Conservation (phyloP, 306 rosid species). For the Amphicarpaea edgeworthii region DNA sequence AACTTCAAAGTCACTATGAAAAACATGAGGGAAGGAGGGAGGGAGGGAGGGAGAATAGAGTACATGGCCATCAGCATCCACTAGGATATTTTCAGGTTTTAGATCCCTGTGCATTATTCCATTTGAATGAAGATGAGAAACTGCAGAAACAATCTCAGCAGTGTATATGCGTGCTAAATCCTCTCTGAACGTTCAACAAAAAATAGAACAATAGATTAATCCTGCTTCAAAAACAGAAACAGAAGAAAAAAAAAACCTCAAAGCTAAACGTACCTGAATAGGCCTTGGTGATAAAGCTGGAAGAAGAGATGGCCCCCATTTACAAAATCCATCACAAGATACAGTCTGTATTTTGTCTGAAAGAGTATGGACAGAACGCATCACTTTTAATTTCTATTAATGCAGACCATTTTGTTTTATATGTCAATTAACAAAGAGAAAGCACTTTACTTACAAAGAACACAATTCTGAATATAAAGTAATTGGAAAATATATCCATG, state of each 20-base stretch:
- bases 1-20: slow-evolving; percentile 13
- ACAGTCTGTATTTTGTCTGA: slow-evolving; percentile 92
- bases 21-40: slow-evolving; percentile 38
- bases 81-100: slow-evolving; percentile 89
- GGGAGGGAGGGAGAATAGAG: slow-evolving; percentile 40
- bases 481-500: background rate
- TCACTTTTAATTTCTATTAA: slow-evolving; percentile 1
- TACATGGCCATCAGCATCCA: slow-evolving; percentile 97
- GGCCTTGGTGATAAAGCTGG: slow-evolving; percentile 95
- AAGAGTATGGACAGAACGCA: slow-evolving; percentile 34
- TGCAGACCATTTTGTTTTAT: background rate
- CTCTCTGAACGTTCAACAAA: slow-evolving; percentile 65
- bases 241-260: slow-evolving; percentile 7
- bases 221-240: slow-evolving; percentile 21
- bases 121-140: slow-evolving; percentile 88
- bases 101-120: slow-evolving; percentile 99
- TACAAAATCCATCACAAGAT: slow-evolving; percentile 95
- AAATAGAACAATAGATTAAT: slow-evolving; percentile 28
- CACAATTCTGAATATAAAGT: background rate
- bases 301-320: slow-evolving; percentile 98
- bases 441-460: slow-evolving; percentile 31
- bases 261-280: slow-evolving; percentile 71
- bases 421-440: slow-evolving; percentile 10
- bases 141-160: slow-evolving; percentile 95
- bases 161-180: slow-evolving; percentile 92